Conservation (phyloP, 1,284 basidiomycete species). For the Cystobasidiaceae sp. region DNA sequence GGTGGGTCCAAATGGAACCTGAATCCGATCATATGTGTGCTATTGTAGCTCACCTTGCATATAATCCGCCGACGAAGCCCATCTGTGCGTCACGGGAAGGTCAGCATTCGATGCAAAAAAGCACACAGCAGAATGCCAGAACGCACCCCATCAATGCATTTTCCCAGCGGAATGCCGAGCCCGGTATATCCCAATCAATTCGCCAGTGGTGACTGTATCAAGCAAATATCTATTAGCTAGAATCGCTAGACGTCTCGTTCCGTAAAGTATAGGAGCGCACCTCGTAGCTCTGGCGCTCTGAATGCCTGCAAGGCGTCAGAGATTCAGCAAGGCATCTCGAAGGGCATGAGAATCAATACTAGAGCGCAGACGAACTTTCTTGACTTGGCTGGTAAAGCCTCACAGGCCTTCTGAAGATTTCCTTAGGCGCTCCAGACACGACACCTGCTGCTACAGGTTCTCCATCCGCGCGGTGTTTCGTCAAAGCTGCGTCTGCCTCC, state of each 20-base stretch:
- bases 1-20: constrained; percentile 57
- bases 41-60: neutral
- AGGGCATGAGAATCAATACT: too few species aligned
- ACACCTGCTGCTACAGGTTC: constrained; percentile 24
- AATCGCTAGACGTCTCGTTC: neutral
- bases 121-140: constrained; percentile 56
- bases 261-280: neutral
- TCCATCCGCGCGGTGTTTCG: constrained; percentile 22
- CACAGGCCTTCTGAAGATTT: constrained; percentile 52
- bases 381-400: constrained; percentile 89
- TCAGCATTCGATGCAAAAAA: neutral
- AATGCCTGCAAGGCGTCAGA: too few species aligned
- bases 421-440: constrained; percentile 15
- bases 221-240: neutral
- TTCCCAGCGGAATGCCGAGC: constrained; percentile 85
- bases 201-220: constrained; percentile 66
- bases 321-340: too few species aligned
- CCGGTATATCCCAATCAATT: constrained; percentile 80
- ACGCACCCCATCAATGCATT: constrained; percentile 94
- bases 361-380: constrained; percentile 89
- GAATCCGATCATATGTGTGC: neutral
- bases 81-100: neutral
- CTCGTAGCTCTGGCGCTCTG: too few species aligned
- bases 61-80: constrained; percentile 7
- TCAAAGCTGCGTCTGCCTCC: constrained; percentile 25